These are phyloP conservation scores for Ophiostoma perfectum DNA, from an alignment of 2,329 filamentous ascomycete genomes.

Conservation along the genomic window DNA sequence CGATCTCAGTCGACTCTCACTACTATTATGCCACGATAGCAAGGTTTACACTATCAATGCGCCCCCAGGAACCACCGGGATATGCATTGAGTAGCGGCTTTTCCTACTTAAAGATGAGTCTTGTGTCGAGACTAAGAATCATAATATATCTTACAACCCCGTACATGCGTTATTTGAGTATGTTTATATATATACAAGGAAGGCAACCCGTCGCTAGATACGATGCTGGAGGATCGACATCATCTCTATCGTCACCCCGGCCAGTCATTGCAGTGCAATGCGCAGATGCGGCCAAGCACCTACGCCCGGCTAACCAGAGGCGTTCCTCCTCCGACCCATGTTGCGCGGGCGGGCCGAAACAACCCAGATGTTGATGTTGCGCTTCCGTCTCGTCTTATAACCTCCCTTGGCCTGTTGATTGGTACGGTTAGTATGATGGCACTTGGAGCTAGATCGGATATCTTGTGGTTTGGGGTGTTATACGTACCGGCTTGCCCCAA, in stretches of 20 bases:
- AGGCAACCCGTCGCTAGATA: background rate
- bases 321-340: constrained; percentile 75
- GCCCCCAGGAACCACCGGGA: too few relatives aligned
- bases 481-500: constrained; percentile 87
- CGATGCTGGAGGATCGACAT: background rate
- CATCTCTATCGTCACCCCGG: background rate
- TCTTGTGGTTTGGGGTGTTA: background rate
- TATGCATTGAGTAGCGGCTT: too few relatives aligned
- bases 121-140: background rate
- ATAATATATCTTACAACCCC: constrained; percentile 2
- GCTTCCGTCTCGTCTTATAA: constrained; percentile 85
- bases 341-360: constrained; percentile 79
- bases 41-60: too few relatives aligned
- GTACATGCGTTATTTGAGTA: constrained; percentile 6
- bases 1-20: too few relatives aligned
- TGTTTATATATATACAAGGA: constrained; percentile 7
- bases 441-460: too few relatives aligned
- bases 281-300: background rate
- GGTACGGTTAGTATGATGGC: constrained; percentile 30
- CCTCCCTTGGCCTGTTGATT: constrained; percentile 63
- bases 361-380: constrained; percentile 88
- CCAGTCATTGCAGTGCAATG: background rate
- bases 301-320: constrained; percentile 10
- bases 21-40: too few relatives aligned
- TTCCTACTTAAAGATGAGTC: background rate